Evolutionary conservation across 495 filamentous ascomycete species (phyloP).

Genomic region (Glarea lozoyensis): DNA sequence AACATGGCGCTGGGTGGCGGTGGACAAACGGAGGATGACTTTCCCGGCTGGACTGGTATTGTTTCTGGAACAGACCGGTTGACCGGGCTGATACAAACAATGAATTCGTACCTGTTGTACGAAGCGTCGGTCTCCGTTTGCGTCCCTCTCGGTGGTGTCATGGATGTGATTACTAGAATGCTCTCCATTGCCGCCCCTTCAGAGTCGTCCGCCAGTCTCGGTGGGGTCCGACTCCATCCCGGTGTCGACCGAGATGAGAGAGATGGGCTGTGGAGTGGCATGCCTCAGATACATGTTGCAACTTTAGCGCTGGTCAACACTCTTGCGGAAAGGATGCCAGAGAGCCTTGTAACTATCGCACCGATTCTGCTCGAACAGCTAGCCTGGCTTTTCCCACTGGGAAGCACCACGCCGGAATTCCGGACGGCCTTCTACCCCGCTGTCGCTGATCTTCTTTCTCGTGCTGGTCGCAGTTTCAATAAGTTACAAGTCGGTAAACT

Average conservation of each 20-base stretch:
- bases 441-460: conserved; percentile 42
- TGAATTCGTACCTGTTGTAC: conserved; percentile 38
- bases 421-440: conserved; percentile 53
- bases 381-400: conserved; percentile 56
- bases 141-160: conserved; percentile 53
- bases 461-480: conserved; percentile 54
- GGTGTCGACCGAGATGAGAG: conserved; percentile 70
- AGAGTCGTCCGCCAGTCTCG: conserved; percentile 24
- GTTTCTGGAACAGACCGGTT: conserved; percentile 61
- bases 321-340: conserved; percentile 44
- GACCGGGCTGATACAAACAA: conserved; percentile 49
- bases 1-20: conserved; percentile 35
- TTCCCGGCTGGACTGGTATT: conserved; percentile 64
- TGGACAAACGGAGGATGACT: conserved; percentile 32
- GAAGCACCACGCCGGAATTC: conserved; percentile 45
- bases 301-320: conserved; percentile 48
- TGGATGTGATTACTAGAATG: conserved; percentile 59
- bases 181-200: conserved; percentile 54
- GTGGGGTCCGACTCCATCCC: conserved; percentile 43
- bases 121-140: conserved; percentile 51
- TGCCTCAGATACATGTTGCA: conserved; percentile 66
- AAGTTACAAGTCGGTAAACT: conserved; percentile 53
- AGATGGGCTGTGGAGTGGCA: conserved; percentile 57
- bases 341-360: conserved; percentile 41
- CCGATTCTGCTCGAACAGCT: conserved; percentile 58